phyloP scores from a whole-genome alignment of 306 rosid species.

The Cicer bijugum region DNA sequence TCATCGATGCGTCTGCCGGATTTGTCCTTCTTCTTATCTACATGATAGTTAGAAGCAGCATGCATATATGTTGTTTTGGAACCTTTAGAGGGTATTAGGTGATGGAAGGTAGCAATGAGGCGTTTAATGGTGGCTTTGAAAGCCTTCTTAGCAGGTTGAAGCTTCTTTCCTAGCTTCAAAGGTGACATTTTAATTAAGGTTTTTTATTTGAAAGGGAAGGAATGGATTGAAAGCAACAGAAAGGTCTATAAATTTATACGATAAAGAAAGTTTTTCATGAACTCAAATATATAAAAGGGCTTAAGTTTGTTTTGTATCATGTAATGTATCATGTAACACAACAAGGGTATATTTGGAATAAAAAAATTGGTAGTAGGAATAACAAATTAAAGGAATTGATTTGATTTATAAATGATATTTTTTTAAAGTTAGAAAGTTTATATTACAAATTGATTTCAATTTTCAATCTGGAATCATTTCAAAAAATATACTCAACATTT shows the following conservation, averaged over 20 bases:
- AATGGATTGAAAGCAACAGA: background rate
- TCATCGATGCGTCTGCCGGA: conserved; percentile 64
- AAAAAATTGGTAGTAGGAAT: background rate
- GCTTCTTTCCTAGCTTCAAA: conserved; percentile 55
- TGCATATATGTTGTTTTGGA: background rate
- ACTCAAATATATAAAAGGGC: background rate
- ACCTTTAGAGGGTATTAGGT: conserved; percentile 46
- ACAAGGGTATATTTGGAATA: background rate
- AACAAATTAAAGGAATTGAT: background rate
- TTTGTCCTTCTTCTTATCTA: conserved; percentile 37
- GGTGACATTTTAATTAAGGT: conserved; percentile 51
- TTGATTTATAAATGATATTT: background rate
- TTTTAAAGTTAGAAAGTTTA: conserved; percentile 19
- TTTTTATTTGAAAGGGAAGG: conserved; percentile 20
- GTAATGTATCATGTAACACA: background rate
- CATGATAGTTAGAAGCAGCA: conserved; percentile 37
- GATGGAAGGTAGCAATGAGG: conserved; percentile 45
- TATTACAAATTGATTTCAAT: background rate
- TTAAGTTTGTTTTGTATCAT: background rate
- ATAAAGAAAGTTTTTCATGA: conserved; percentile 39
- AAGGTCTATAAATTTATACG: conserved; percentile 11
- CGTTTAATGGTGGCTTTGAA: conserved; percentile 53
- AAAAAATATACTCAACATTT: background rate
- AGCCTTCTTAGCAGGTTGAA: conserved; percentile 59
- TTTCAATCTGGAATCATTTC: background rate